Evolutionary conservation across 768 basidiomycete species (phyloP).

Genomic region (Podaxis rugospora): DNA sequence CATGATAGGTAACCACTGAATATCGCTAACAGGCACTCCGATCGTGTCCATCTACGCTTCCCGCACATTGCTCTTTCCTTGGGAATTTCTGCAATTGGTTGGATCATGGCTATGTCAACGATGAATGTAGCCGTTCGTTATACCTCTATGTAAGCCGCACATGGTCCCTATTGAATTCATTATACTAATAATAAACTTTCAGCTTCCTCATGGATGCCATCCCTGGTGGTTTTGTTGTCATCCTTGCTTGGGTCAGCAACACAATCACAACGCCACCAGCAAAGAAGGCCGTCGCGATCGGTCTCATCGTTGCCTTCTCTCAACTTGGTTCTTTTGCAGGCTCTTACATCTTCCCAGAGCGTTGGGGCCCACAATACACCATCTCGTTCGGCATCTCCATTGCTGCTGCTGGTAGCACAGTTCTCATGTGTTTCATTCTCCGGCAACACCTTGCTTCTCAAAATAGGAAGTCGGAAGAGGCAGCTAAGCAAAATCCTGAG

Average conservation of each 20-base stretch:
- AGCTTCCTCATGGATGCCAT: constrained; percentile 26
- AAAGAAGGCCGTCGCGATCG: constrained; percentile 66
- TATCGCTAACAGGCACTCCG: constrained; percentile 46
- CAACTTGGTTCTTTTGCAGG: constrained; percentile 53
- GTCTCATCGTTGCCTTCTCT: constrained; percentile 62
- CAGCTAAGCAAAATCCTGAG: background rate
- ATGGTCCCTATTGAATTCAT: background rate
- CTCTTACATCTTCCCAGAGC: constrained; percentile 48
- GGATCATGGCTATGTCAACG: constrained; percentile 48
- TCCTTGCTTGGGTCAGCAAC: constrained; percentile 27
- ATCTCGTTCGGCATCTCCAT: constrained; percentile 57
- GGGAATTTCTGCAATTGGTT: constrained; percentile 53
- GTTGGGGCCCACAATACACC: constrained; percentile 49
- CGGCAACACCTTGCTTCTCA: constrained; percentile 21
- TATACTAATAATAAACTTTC: background rate
- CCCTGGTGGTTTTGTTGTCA: constrained; percentile 41
- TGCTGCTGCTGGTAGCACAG: constrained; percentile 34
- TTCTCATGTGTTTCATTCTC: constrained; percentile 29
- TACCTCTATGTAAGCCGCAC: constrained; percentile 40
- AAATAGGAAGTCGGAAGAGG: constrained; percentile 22
- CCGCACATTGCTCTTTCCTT: constrained; percentile 47
- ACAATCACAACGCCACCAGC: constrained; percentile 55
- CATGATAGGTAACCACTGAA: background rate
- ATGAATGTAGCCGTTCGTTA: constrained; percentile 48
- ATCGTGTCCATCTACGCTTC: constrained; percentile 55